Percentiles rank a stretch among this genome's conserved stretches.
phyloP scores from a whole-genome alignment of 2,329 filamentous ascomycete genomes.

The Sclerotinia minor region DNA sequence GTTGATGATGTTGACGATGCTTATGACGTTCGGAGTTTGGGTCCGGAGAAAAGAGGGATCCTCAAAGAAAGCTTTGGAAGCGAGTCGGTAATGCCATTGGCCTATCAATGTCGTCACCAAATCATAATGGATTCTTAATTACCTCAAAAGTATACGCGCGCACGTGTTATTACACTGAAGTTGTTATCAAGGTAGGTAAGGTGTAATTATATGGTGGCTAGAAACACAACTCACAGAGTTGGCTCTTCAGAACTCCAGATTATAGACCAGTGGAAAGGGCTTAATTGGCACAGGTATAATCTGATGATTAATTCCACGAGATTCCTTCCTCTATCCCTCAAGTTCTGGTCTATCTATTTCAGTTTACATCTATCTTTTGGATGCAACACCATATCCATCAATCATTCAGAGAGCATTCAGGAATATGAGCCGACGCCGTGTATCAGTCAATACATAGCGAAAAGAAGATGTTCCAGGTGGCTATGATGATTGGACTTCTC shows the following conservation, averaged over 20 bases:
- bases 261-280: too few relatives aligned
- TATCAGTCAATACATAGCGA: neutral
- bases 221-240: neutral
- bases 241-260: neutral
- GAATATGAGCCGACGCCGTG: neutral
- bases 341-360: neutral
- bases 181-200: neutral
- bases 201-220: neutral
- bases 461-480: neutral
- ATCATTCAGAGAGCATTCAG: too few relatives aligned
- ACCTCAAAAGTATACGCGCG: too few relatives aligned
- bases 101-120: neutral
- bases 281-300: too few relatives aligned
- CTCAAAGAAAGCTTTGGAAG: slow-evolving; percentile 25
- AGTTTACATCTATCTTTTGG: neutral
- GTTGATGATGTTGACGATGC: neutral
- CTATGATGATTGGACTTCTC: slow-evolving; percentile 7
- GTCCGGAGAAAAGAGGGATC: slow-evolving; percentile 15
- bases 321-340: neutral
- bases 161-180: too few relatives aligned
- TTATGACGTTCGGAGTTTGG: slow-evolving; percentile 23
- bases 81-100: neutral
- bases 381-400: neutral
- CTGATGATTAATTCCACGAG: too few relatives aligned
- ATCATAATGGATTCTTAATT: too few relatives aligned